These are phyloP conservation scores for Hygrocybe coccinea DNA, from an alignment of 768 basidiomycete species.

Conservation along the genomic window DNA sequence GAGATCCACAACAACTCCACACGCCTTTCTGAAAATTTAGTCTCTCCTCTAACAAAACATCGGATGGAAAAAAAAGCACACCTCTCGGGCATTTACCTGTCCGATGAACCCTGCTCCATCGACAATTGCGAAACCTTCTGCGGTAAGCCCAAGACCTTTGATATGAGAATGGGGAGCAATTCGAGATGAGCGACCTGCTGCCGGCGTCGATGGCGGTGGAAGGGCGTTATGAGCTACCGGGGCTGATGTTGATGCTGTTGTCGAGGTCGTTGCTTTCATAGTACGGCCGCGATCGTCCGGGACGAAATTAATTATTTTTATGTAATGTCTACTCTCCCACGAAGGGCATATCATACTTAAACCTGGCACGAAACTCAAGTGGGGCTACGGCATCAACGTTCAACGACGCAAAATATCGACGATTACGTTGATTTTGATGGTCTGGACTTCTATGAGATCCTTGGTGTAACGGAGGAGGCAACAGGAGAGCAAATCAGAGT, in stretches of 20 bases:
- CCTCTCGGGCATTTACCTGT: conserved; percentile 87
- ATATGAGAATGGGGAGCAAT: conserved; percentile 95
- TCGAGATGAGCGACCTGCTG: conserved; percentile 64
- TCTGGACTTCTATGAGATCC: too few species aligned
- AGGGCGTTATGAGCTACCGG: conserved; percentile 71
- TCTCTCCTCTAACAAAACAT: not conserved
- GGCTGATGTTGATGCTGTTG: conserved; percentile 43
- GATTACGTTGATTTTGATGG: too few species aligned
- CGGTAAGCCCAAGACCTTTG: conserved; percentile 85
- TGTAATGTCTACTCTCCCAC: too few species aligned
- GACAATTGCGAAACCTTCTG: conserved; percentile 71
- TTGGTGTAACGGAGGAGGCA: too few species aligned
- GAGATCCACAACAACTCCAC: conserved; percentile 84
- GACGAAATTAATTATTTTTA: too few species aligned
- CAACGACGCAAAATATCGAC: too few species aligned
- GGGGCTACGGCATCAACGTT: too few species aligned
- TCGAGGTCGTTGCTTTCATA: conserved; percentile 41
- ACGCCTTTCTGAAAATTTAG: conserved; percentile 52
- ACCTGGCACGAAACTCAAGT: too few species aligned
- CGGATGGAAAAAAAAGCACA: conserved; percentile 27
- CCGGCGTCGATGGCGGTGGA: conserved; percentile 58
- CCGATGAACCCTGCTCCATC: conserved; percentile 88
- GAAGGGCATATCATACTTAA: too few species aligned
- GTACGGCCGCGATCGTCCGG: too few species aligned
- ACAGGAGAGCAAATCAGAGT: too few species aligned